Evolutionary conservation across 805 yeast genomes (phyloP), one percentile per base, ranked within the genome.

Genomic region (Scheffersomyces lignosus): DNA sequence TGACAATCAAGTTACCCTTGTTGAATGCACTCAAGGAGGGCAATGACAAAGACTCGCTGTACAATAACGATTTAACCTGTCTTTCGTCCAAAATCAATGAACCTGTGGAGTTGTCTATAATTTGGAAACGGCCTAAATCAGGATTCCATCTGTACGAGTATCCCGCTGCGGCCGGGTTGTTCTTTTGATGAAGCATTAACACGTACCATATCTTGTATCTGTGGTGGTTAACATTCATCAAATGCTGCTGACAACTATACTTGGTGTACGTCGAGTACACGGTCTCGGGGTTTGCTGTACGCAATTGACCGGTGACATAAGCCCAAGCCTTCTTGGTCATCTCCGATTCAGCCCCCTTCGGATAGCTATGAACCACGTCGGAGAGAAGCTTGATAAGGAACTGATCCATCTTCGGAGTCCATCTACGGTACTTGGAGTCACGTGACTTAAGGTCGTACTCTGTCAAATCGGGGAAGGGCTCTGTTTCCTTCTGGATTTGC

Each of bases 261-360:
- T 64, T 64, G 18, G 70, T 64, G 33, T 64, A 64, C 2, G 70
- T 64, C 10, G 68, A 61, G 37, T 64, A 64, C 1, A 64, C 70
- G 1, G 70, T 62, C 31, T 62, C 63, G 1, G 70, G 70, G 37
- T 64, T 64, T n/a, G 65, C 66, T 5, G 51, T 47, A 15, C 70
- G 40, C 29, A 64, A 43, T 31, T 60, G 64, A 18, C 64, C 62
- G 26, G 64, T 55, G 7, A 64, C 59, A 38, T 64, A 64, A 4
- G 58, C 58, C 70, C 70, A 64, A 4, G 62, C 61, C 38, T 57
- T 58, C 37, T 64, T 64, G n/a, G 58, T 58, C 61, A 64, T 57
- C 35, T 49, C 58, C 3, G 64, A 50, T 12, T 53, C 56, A 1
- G 54, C 59, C 4, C 54, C 62, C 36, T 55, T 56, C 1, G 60